Percentiles rank a stretch among this genome's conserved stretches.
Evolutionary conservation across 2,329 filamentous ascomycete genomes (phyloP).

Genomic region (Uncinocarpus reesii): DNA sequence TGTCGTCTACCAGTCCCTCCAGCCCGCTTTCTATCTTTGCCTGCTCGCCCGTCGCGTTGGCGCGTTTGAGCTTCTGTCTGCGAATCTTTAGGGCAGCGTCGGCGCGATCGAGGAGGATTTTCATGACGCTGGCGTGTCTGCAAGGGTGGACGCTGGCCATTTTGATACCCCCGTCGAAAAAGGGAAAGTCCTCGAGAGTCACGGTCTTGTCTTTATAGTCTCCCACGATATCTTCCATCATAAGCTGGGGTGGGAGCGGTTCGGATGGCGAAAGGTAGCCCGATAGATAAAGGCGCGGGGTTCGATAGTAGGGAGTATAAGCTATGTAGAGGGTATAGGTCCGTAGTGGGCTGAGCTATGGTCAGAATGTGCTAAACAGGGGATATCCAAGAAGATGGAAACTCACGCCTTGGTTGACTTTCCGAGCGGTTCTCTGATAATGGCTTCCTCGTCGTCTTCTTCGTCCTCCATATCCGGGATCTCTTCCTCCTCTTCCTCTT

Average conservation of each 20-base stretch:
- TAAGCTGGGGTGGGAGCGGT: constrained; percentile 68
- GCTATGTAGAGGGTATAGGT: constrained; percentile 99
- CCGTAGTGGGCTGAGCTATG: constrained; percentile 55
- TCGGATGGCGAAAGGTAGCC: constrained; percentile 73
- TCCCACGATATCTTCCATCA: constrained; percentile 95
- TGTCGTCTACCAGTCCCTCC: constrained; percentile 77
- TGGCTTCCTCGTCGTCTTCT: constrained; percentile 85
- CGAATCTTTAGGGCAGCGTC: constrained; percentile 86
- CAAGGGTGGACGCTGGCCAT: constrained; percentile 96
- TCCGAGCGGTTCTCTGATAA: constrained; percentile 63
- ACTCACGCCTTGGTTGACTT: constrained; percentile 45
- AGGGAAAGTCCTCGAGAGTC: constrained; percentile 93
- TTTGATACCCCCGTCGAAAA: constrained; percentile 82
- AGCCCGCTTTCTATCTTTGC: constrained; percentile 51
- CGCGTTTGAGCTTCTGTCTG: constrained; percentile 65
- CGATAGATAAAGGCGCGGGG: constrained; percentile 86
- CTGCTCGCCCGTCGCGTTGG: constrained; percentile 37
- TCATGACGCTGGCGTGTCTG: constrained; percentile 97
- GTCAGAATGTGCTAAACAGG: constrained; percentile 11
- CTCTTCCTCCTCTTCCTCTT: constrained; percentile 60
- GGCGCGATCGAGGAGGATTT: constrained; percentile 86
- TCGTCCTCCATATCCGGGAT: constrained; percentile 99
- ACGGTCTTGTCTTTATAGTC: constrained; percentile 99
- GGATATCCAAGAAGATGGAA: not conserved
- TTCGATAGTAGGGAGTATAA: constrained; percentile 94